Evolutionary conservation across 495 filamentous ascomycete genomes (phyloP), one percentile per base, ranked within the genome.

Genomic region (Xylaria bambusicola): DNA sequence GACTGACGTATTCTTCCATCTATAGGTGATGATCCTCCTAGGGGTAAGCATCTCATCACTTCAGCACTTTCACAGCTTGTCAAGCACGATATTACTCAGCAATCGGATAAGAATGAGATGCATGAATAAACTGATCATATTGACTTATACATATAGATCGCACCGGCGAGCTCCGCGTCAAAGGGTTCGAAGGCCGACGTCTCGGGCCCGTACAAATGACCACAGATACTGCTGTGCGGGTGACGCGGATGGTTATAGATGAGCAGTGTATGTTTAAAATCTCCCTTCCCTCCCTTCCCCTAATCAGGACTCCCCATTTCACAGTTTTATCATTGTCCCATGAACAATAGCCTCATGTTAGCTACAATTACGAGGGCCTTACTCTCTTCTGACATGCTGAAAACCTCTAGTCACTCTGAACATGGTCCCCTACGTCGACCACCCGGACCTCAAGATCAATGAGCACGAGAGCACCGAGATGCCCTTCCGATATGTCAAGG

Each of bases 191-290:
- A 62, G 92, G 93, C 44, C 87, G 94, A 54, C 83, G 93, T 60
- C 79, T 98, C 44, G 95, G 95, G 0, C 91, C 93, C 15, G 85
- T 92, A 64, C 94, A 98, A 74, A 98, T 98, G 94, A 98, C 94
- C 8, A 98, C 94, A 0, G 94, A 98, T 73, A 98, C 94, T 17
- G 94, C 94, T 0, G 94, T 96, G 33, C 81, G 94, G 58, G 94
- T 97, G 9, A 97, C 94, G 36, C 84, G 95, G 57, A 84, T 95
- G 69, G 88, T 98, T 15, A 83, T 93, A 9, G 88, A 96, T 61
- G 84, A 90, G 46, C 87, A 89, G 77, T 80, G 93, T 96, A 66
- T 64, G 77, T 52, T 13, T 3, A n/a, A n/a, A n/a, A n/a, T 17
- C 27, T 24, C n/a, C 47, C 31, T 29, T 50, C 7, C 17, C 46